Percentiles rank a stretch among this genome's conserved stretches.
These are phyloP conservation scores for Telopea speciosissima DNA, from an alignment of 177 flowering plant species.

Conservation along the genomic window DNA sequence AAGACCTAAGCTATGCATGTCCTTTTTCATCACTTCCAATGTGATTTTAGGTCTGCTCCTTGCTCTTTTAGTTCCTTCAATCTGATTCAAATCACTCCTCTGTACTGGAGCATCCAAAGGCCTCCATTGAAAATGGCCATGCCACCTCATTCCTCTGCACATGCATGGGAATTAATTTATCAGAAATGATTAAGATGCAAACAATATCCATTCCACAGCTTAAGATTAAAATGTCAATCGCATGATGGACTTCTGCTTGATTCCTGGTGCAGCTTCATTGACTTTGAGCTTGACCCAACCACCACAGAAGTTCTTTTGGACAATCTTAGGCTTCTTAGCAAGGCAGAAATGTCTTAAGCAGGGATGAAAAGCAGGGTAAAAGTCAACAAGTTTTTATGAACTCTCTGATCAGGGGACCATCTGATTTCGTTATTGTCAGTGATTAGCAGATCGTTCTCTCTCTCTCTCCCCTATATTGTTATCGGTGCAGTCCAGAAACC, in stretches of 20 bases:
- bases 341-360: neutral
- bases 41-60: no score
- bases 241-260: neutral
- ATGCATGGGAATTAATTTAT: neutral
- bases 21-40: no score
- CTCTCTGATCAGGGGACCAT: neutral
- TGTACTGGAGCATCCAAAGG: no score
- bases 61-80: no score
- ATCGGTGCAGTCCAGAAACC: neutral
- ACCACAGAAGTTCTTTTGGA: neutral
- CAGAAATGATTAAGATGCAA: neutral
- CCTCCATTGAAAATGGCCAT: no score
- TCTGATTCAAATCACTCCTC: no score
- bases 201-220: neutral
- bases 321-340: no score
- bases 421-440: neutral
- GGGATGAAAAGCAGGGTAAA: neutral
- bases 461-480: neutral
- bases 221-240: neutral
- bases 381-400: neutral
- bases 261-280: neutral
- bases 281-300: neutral
- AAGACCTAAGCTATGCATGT: no score
- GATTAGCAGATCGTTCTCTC: neutral
- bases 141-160: neutral